A percentile compares a stretch with the other conserved stretches of the same genome.
These are phyloP conservation scores for Mucor indicus DNA, from an alignment of 371 early-diverging fungal genomes.

Conservation along the genomic window DNA sequence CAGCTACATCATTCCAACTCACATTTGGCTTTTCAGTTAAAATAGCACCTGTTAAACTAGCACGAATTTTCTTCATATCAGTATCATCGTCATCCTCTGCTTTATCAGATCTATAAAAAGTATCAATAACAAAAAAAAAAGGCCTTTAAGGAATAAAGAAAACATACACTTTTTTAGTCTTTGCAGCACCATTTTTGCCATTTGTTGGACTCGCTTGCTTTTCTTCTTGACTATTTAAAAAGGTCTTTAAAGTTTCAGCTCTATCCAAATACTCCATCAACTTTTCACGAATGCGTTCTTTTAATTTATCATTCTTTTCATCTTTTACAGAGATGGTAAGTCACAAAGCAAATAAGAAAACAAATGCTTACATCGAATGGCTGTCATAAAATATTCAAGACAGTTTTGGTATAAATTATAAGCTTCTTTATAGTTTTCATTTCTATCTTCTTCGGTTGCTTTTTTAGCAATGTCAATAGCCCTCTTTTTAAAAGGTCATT, in stretches of 20 bases:
- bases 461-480: slow-evolving; percentile 86
- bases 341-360: neutral
- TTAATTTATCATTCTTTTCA: slow-evolving; percentile 88
- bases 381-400: slow-evolving; percentile 91
- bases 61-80: slow-evolving; percentile 88
- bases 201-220: slow-evolving; percentile 57
- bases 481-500: slow-evolving; percentile 49
- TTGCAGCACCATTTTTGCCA: slow-evolving; percentile 41
- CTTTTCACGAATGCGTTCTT: slow-evolving; percentile 84
- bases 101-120: slow-evolving; percentile 22
- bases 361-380: slow-evolving; percentile 79
- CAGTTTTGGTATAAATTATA: slow-evolving; percentile 83
- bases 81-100: slow-evolving; percentile 78
- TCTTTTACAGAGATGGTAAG: slow-evolving; percentile 52
- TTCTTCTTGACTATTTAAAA: slow-evolving; percentile 60
- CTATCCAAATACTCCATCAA: slow-evolving; percentile 91
- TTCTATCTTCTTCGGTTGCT: slow-evolving; percentile 93
- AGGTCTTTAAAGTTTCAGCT: slow-evolving; percentile 90
- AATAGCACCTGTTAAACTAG: slow-evolving; percentile 83
- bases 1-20: slow-evolving; percentile 97
- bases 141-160: neutral
- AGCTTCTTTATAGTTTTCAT: slow-evolving; percentile 90
- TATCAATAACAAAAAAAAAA: neutral
- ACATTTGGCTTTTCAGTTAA: slow-evolving; percentile 94
- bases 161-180: neutral